These are phyloP conservation scores for Orbilia javanica DNA, from an alignment of 2,329 filamentous ascomycete species.

Conservation along the genomic window DNA sequence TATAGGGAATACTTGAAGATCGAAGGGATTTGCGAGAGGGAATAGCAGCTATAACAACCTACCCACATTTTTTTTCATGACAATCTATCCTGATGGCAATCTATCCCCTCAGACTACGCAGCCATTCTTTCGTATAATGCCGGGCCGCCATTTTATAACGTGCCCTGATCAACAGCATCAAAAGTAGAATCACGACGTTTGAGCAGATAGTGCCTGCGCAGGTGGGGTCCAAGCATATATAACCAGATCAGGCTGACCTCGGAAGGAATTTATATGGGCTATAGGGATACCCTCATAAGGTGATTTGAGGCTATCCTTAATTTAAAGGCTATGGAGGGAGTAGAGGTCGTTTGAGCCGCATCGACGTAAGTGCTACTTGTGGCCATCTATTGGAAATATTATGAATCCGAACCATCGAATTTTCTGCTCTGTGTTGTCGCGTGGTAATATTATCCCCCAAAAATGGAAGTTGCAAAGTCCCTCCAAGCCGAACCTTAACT, in stretches of 20 bases:
- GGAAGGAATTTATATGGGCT: constrained; percentile 16
- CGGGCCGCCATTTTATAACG: constrained; percentile 25
- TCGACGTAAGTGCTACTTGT: not conserved
- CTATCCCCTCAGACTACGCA: constrained; percentile 41
- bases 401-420: too few species aligned
- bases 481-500: too few species aligned
- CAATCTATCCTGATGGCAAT: constrained; percentile 50
- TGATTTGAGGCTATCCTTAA: constrained; percentile 30
- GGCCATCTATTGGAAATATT: not conserved
- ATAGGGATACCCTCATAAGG: constrained; percentile 44
- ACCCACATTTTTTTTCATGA: constrained; percentile 43
- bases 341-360: not conserved
- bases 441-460: not conserved
- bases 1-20: constrained; percentile 17
- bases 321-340: not conserved
- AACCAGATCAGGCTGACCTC: not conserved
- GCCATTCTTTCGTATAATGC: constrained; percentile 39
- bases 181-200: constrained; percentile 30
- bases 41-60: constrained; percentile 42
- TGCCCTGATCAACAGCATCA: constrained; percentile 44
- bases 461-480: too few species aligned
- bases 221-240: not conserved
- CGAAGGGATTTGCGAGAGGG: constrained; percentile 41
- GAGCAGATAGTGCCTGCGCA: constrained; percentile 42
- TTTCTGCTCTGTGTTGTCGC: not conserved